Base-by-base conservation (phyloP, 2,329 filamentous ascomycete species). In the Arthroderma sp. region DNA sequence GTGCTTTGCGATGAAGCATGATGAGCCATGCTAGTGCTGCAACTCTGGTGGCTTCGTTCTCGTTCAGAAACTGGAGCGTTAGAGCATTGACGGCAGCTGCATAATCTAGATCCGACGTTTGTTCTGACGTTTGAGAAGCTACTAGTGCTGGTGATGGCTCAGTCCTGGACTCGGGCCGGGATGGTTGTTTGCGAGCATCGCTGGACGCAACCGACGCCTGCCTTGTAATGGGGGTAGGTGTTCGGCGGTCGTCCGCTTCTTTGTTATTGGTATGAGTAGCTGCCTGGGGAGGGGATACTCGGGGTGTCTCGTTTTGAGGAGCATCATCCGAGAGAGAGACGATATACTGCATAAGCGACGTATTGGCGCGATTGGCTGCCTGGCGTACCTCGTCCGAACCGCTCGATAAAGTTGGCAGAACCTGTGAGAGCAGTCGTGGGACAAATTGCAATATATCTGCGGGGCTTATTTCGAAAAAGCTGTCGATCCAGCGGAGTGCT, bases 381-480 rank as follows among this genome's bases (percentile, higher is more conserved):
- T 90, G 84, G 52, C 91, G 86, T 61, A 97, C 94, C 44, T 85
- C 83, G 63, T 97, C 91, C 11, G 93, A 87, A 55, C 86, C 88
- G 66, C 91, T 95, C 4, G 91, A 91, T 81, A 98, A 89, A 28
- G 91, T 90, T 15, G 93, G 94, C 28, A 98, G 80, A 57, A 98
- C 86, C 66, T 96, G 88, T 1, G 90, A 89, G 44, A 98, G 76
- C 31, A 98, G 85, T 64, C 89, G 88, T 21, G 94, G 94, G 0
- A 95, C 93, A 70, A 97, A 97, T 2, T 88, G 87, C 43, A 98
- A 79, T 2, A 98, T 94, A 66, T 98, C 93, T 68, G 96, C 93
- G 0, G 93, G 91, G 65, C 91, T 96, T 49, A 98, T 97, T 62
- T 97, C 91, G 64, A 98, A 86, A 69, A 98, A 96, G 59, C 87